Evolutionary conservation across 225 moss, liverwort and hornwort genomes (phyloP).

Genomic region (Marchantia polymorpha): DNA sequence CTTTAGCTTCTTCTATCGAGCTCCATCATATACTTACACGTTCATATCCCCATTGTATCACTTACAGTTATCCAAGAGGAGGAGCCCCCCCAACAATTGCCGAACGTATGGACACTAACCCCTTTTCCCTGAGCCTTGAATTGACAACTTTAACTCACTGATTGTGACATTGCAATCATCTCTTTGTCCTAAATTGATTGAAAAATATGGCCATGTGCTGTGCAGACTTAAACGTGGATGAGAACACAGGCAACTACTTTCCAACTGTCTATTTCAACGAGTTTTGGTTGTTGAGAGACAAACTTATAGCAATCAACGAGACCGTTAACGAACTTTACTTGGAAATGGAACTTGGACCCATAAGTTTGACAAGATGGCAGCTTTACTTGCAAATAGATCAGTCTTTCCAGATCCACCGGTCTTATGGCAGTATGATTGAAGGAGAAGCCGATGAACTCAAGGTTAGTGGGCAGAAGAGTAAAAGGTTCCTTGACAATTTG

Average conservation of each 20-base stretch:
- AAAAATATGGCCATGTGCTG: not conserved
- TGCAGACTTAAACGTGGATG: constrained; percentile 61
- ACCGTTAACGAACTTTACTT: constrained; percentile 64
- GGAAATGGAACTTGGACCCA: constrained; percentile 74
- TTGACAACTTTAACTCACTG: not conserved
- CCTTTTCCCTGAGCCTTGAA: not conserved
- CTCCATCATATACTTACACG: not conserved
- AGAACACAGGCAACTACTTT: constrained; percentile 65
- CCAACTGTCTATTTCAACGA: constrained; percentile 88
- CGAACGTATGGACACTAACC: constrained; percentile 44
- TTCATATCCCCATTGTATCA: not conserved
- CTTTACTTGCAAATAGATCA: constrained; percentile 85
- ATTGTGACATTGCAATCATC: not conserved
- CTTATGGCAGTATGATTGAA: constrained; percentile 97
- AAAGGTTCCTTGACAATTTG: not conserved
- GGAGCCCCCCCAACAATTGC: constrained; percentile 62
- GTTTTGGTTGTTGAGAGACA: constrained; percentile 89
- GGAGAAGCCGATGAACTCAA: constrained; percentile 90
- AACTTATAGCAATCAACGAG: constrained; percentile 66
- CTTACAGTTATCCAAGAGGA: constrained; percentile 64
- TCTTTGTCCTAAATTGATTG: not conserved
- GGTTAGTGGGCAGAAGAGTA: constrained; percentile 22
- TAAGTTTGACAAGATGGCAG: constrained; percentile 88
- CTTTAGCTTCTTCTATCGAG: no score
- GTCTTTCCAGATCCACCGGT: constrained; percentile 81